A percentile compares a stretch with the other conserved stretches of the same genome.
Conservation (phyloP, 331 rosid species). For the Cydonia oblonga region DNA sequence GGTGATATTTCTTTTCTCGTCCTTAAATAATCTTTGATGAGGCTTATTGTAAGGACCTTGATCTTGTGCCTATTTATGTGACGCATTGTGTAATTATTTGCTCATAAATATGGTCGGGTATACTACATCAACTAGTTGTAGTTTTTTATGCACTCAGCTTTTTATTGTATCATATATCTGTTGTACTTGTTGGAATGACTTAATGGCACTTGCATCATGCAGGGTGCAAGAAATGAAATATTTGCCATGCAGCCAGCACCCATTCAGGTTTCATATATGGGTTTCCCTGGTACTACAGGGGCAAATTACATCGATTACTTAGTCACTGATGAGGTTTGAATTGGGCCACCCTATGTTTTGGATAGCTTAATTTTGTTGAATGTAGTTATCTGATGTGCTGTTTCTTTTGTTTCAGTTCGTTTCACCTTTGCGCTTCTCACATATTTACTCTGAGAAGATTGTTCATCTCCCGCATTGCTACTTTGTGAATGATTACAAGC, state of each 20-base stretch:
- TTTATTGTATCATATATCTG: neutral
- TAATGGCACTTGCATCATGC: constrained; percentile 6
- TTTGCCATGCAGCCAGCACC: constrained; percentile 99
- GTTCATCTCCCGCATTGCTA: constrained; percentile 97
- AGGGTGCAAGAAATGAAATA: constrained; percentile 99
- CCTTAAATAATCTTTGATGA: neutral
- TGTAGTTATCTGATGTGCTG: neutral
- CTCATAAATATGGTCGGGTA: neutral
- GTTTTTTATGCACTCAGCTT: neutral
- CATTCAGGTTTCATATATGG: constrained; percentile 97
- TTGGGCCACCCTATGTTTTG: neutral
- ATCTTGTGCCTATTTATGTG: neutral
- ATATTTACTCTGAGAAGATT: constrained; percentile 90
- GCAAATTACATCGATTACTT: constrained; percentile 84
- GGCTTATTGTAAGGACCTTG: neutral
- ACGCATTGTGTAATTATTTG: neutral
- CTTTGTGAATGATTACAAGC: constrained; percentile 94
- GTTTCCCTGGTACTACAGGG: constrained; percentile 98
- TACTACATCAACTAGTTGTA: neutral
- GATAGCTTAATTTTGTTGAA: neutral
- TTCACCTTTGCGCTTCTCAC: constrained; percentile 65
- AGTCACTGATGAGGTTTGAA: constrained; percentile 88
- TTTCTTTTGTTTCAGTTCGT: constrained; percentile 61
- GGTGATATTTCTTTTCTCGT: neutral
- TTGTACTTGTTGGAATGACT: neutral